Conservation (phyloP, 257 asterid genomes). For the Misopates orontium region DNA sequence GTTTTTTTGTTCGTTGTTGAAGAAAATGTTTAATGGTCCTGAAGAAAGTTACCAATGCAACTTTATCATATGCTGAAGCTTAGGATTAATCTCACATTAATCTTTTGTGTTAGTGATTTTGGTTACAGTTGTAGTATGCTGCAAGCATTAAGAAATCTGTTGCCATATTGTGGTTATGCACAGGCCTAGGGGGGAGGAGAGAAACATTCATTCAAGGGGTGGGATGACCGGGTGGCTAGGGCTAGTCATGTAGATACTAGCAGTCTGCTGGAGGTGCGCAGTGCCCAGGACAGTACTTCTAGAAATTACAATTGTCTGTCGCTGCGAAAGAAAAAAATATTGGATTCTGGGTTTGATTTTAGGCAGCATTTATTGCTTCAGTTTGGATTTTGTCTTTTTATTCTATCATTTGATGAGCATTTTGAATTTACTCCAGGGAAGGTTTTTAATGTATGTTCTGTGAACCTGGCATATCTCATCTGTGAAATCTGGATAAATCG, state of each 20-base stretch:
- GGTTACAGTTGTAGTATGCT: background rate
- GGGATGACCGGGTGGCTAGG: background rate
- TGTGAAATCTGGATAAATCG: conserved; percentile 19
- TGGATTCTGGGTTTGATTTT: too few species aligned
- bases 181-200: background rate
- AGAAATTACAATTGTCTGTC: too few species aligned
- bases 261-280: background rate
- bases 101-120: conserved; percentile 13
- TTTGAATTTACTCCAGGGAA: background rate
- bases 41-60: background rate
- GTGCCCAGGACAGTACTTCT: too few species aligned
- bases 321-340: too few species aligned
- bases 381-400: background rate
- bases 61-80: conserved; percentile 3
- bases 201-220: background rate
- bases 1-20: conserved; percentile 6
- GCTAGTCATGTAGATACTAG: background rate
- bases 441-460: background rate
- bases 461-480: conserved; percentile 7
- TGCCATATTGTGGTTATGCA: background rate
- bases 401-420: background rate
- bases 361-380: background rate
- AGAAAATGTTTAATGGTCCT: conserved; percentile 15
- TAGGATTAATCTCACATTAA: background rate
- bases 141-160: conserved; percentile 6